Percentiles rank a stretch among this genome's conserved stretches.
phyloP scores from a whole-genome alignment of 495 filamentous ascomycete species.

The Daldinia bambusicola region DNA sequence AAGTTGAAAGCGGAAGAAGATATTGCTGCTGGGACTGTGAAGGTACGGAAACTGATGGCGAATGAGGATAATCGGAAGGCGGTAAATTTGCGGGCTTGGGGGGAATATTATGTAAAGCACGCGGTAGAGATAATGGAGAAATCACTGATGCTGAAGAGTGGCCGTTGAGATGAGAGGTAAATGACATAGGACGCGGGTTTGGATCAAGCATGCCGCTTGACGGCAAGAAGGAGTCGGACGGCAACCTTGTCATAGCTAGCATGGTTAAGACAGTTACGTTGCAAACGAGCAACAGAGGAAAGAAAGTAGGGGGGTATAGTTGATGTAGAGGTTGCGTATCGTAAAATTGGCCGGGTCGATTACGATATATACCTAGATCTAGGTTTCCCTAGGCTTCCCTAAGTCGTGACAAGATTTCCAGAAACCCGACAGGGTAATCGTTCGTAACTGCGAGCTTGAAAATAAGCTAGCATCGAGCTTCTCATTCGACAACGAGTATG shows the following conservation, averaged over 20 bases:
- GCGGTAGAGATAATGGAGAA: conserved; percentile 55
- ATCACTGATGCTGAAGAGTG: conserved; percentile 53
- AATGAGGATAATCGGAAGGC: conserved; percentile 46
- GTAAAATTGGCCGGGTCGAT: conserved; percentile 15
- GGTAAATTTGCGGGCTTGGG: conserved; percentile 28
- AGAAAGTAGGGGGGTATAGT: conserved; percentile 13
- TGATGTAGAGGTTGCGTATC: conserved; percentile 23
- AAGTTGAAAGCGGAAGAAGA: conserved; percentile 42
- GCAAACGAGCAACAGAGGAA: conserved; percentile 11
- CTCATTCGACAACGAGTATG: conserved; percentile 9
- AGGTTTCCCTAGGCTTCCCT: conserved; percentile 10
- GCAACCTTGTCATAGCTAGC: conserved; percentile 43
- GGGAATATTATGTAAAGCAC: conserved; percentile 41
- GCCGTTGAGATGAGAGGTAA: conserved; percentile 42
- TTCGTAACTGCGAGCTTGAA: conserved; percentile 11
- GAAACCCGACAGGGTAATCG: conserved; percentile 7
- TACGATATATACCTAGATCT: conserved; percentile 15
- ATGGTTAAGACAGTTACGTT: conserved; percentile 27
- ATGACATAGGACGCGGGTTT: conserved; percentile 34
- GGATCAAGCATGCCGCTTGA: conserved; percentile 41
- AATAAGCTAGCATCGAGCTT: conserved; percentile 31
- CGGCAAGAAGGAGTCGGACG: conserved; percentile 40
- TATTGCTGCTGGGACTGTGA: conserved; percentile 38
- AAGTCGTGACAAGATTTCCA: conserved; percentile 12
- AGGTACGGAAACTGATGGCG: conserved; percentile 28